Conservation (phyloP, 768 basidiomycete species). For the Antrodiella citrinella region DNA sequence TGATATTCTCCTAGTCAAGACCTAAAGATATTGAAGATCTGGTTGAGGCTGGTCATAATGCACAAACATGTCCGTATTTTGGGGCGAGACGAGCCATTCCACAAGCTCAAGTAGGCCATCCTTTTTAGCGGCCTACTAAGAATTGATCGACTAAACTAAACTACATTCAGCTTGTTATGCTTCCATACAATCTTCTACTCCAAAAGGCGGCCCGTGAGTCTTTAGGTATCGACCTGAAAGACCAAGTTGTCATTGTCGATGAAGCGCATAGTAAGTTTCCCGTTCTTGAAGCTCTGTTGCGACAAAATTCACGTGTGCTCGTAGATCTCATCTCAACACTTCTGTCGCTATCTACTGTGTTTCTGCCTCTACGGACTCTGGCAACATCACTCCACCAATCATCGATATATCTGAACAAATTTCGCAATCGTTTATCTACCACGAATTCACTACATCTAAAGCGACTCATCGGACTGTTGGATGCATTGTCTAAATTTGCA, state of each 20-base stretch:
- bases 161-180: constrained; percentile 62
- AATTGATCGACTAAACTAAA: too few species aligned
- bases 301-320: neutral
- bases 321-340: constrained; percentile 85
- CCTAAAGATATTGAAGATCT: constrained; percentile 96
- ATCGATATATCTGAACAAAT: constrained; percentile 65
- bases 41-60: constrained; percentile 57
- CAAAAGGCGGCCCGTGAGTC: constrained; percentile 79
- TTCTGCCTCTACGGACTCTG: constrained; percentile 51
- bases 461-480: constrained; percentile 67
- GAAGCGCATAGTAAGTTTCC: constrained; percentile 84
- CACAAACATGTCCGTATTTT: constrained; percentile 86
- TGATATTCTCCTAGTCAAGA: constrained; percentile 45
- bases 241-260: constrained; percentile 86
- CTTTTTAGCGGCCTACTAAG: neutral
- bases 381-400: constrained; percentile 66
- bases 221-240: constrained; percentile 74
- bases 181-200: constrained; percentile 91
- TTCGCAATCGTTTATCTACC: constrained; percentile 68
- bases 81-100: constrained; percentile 81
- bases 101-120: constrained; percentile 68
- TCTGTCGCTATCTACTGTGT: constrained; percentile 73
- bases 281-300: neutral
- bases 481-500: constrained; percentile 54
- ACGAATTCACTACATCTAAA: constrained; percentile 72